These are phyloP conservation scores for Phalaenopsis hybrid DNA, from an alignment of 116 monocot genomes.

Conservation along the genomic window DNA sequence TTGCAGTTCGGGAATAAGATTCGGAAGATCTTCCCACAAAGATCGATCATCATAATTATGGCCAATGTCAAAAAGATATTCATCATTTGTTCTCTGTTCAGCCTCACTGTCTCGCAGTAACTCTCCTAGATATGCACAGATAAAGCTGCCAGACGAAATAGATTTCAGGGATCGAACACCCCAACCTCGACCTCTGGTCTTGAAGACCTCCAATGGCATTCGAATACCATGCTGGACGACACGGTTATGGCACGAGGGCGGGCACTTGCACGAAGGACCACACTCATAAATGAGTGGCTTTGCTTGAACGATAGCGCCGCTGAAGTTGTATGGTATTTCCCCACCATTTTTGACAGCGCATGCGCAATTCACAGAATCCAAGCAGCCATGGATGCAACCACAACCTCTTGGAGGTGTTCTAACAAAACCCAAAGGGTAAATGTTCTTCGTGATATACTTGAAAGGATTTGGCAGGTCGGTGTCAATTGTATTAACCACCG, in stretches of 20 bases:
- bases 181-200: conserved; percentile 49
- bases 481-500: conserved; percentile 46
- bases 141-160: conserved; percentile 60
- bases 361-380: conserved; percentile 41
- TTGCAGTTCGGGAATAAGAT: conserved; percentile 23
- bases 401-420: conserved; percentile 42
- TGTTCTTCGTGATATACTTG: conserved; percentile 38
- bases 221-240: conserved; percentile 55
- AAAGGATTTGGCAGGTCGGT: conserved; percentile 32
- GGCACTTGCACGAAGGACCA: conserved; percentile 55
- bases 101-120: conserved; percentile 40
- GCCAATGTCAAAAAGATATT: conserved; percentile 67
- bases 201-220: conserved; percentile 52
- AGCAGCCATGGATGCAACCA: conserved; percentile 39
- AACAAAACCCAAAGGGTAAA: conserved; percentile 37
- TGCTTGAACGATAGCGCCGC: conserved; percentile 54
- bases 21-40: conserved; percentile 50
- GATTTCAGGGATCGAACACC: conserved; percentile 62
- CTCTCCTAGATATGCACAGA: conserved; percentile 64
- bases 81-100: conserved; percentile 46
- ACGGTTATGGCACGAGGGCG: conserved; percentile 50
- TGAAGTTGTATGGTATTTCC: conserved; percentile 53
- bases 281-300: conserved; percentile 57
- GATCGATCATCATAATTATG: conserved; percentile 53
- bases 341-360: conserved; percentile 64